Base-by-base conservation (phyloP, 176 grass and related monocot genomes). In the Dendrocalamus sinicus region DNA sequence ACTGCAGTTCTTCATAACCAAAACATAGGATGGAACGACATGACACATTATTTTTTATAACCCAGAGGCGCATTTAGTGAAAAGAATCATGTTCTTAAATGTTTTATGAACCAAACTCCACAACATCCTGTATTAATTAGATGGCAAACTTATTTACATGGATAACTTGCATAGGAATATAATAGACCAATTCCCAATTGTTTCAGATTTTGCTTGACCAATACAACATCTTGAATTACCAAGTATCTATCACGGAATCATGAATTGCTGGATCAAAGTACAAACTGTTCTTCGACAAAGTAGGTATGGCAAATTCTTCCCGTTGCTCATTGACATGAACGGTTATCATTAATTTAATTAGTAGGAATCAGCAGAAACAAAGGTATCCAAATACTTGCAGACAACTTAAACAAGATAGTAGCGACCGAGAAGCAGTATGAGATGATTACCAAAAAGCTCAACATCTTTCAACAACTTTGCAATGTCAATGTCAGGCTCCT, bases 391-490 rank as follows among this genome's bases (percentile, higher is more conserved):
- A 35, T 35, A 35, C 32, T 35, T 35, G 32, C 32, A 57, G n/a
- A 51, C 53, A 22, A 41, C 19, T 78, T 61, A 70, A 61, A 70
- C 22, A 70, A 67, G 65, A 72, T 28, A 80, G 35, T 4, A 77
- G 28, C 20, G 6, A 59, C 67, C 26, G 41, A 84, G 9, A 32
- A 48, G 43, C 37, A 64, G 13, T 22, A 54, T 11, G 63, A 85
- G 30, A 66, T 57, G 45, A 90, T 85, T 90, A 98, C 95, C 91
- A 39, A 98, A 89, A 75, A 93, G 87, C 80, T 98, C 89, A 35
- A 98, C 91, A 77, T 93, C 93, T 82, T 98, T 92, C 61, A 98
- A 64, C 67, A 98, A 40, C 84, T 90, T 98, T 26, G 73, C 88
- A 35, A 98, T 91, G 81, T 97, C 92, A 54, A 93, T 91, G 55